Percentiles rank a stretch among this genome's conserved stretches.
Evolutionary conservation across 1,284 basidiomycete species (phyloP).

Genomic region (Cutaneotrichosporon cavernicola): DNA sequence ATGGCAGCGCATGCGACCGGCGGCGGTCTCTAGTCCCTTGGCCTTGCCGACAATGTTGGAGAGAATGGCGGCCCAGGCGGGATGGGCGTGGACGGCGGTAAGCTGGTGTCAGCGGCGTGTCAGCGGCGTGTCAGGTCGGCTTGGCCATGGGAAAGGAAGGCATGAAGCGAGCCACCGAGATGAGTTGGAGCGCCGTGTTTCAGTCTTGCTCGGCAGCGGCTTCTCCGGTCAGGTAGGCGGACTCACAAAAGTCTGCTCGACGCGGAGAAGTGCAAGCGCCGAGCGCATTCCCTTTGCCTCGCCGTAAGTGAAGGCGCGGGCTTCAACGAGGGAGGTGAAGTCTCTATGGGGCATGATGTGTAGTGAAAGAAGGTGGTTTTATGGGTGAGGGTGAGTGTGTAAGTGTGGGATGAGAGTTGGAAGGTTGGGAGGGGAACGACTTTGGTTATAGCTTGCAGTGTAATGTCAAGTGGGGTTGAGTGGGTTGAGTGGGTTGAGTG

Average conservation of each 20-base stretch:
- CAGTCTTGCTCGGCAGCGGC: neutral
- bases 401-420: neutral
- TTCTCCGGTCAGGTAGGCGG: neutral
- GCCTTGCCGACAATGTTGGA: conserved; percentile 2
- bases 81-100: neutral
- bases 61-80: neutral
- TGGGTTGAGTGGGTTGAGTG: neutral
- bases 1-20: neutral
- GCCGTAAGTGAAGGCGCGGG: conserved; percentile 2
- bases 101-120: neutral
- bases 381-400: neutral
- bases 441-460: too few species aligned
- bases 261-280: neutral
- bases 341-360: neutral
- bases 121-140: neutral
- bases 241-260: conserved; percentile 1
- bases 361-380: neutral
- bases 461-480: neutral
- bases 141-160: too few species aligned
- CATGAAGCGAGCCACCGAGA: neutral
- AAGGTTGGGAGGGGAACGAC: neutral
- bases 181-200: too few species aligned
- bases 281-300: neutral
- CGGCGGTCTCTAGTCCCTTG: neutral
- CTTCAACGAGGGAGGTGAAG: neutral